Conservation (phyloP, 2,329 filamentous ascomycete species). For the Trichophyton simii region DNA sequence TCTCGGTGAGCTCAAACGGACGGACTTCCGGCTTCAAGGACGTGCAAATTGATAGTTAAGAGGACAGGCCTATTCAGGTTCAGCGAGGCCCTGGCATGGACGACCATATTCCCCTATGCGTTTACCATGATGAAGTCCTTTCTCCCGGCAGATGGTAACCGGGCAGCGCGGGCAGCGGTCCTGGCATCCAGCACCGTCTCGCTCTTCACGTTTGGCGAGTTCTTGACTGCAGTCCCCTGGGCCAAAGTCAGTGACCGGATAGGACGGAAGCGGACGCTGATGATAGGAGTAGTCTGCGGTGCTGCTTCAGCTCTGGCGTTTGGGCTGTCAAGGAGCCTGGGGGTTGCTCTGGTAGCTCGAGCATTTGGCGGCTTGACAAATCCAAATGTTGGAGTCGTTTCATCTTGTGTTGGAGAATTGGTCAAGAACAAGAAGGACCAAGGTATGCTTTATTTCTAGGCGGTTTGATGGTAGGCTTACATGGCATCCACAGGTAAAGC, state of each 20-base stretch:
- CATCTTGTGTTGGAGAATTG: slow-evolving; percentile 9
- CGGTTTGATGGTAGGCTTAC: not conserved
- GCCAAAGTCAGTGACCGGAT: slow-evolving; percentile 8
- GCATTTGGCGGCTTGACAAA: slow-evolving; percentile 9
- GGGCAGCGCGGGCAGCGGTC: slow-evolving; percentile 1
- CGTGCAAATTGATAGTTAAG: not conserved
- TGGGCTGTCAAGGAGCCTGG: slow-evolving; percentile 5
- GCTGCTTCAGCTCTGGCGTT: slow-evolving; percentile 6
- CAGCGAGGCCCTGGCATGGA: slow-evolving; percentile 11
- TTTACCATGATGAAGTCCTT: slow-evolving; percentile 9
- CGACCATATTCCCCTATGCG: slow-evolving; percentile 9
- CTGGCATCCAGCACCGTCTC: slow-evolving; percentile 6
- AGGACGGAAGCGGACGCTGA: slow-evolving; percentile 9
- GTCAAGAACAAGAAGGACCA: not conserved
- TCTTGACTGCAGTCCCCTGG: slow-evolving; percentile 7
- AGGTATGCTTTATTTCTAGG: not conserved
- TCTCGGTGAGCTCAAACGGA: not conserved
- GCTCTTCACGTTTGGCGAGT: slow-evolving; percentile 11
- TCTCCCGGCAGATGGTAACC: not conserved
- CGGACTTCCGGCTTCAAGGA: not conserved
- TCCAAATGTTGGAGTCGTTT: slow-evolving; percentile 9
- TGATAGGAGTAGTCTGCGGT: slow-evolving; percentile 6
- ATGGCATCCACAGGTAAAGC: slow-evolving; percentile 5
- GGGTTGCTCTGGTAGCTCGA: slow-evolving; percentile 1
- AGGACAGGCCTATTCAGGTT: slow-evolving; percentile 8